phyloP scores from a whole-genome alignment of 2,329 filamentous ascomycete genomes.

The Penicillium hordei region DNA sequence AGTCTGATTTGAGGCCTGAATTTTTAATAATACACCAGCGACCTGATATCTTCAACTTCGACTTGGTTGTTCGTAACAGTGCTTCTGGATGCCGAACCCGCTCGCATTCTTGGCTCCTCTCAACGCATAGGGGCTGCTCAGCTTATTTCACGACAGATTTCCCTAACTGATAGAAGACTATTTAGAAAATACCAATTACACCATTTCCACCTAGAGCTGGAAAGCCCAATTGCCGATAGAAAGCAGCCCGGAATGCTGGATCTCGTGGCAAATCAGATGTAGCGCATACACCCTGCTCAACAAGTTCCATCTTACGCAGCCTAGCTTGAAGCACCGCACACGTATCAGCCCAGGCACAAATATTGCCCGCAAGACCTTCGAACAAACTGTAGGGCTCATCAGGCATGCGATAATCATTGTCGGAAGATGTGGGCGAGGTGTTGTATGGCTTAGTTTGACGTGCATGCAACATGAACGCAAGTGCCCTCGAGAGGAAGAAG shows the following conservation, averaged over 20 bases:
- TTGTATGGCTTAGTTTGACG: slow-evolving; percentile 41
- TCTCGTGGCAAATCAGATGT: slow-evolving; percentile 19
- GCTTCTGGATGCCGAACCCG: no score
- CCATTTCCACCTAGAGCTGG: slow-evolving; percentile 33
- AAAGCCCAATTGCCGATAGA: slow-evolving; percentile 28
- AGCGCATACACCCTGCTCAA: slow-evolving; percentile 8
- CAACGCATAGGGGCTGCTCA: no score
- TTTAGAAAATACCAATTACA: slow-evolving; percentile 20
- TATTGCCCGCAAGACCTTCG: slow-evolving; percentile 42
- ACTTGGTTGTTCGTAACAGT: no score
- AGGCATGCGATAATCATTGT: slow-evolving; percentile 40
- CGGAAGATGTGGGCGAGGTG: slow-evolving; percentile 13
- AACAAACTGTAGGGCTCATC: slow-evolving; percentile 43
- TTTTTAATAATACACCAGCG: no score
- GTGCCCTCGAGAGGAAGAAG: slow-evolving; percentile 40
- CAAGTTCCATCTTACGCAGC: slow-evolving; percentile 36
- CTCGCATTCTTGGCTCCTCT: no score
- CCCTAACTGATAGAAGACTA: not conserved
- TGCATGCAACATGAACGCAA: slow-evolving; percentile 41
- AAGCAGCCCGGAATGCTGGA: slow-evolving; percentile 22
- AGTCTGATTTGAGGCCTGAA: no score
- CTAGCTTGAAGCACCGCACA: slow-evolving; percentile 37
- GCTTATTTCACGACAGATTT: no score
- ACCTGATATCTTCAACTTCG: no score
- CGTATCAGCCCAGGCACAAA: slow-evolving; percentile 45